Percentiles rank a stretch among this genome's conserved stretches.
These are phyloP conservation scores for Trichoderma brevicompactum DNA, from an alignment of 2,329 filamentous ascomycete species.

Conservation along the genomic window DNA sequence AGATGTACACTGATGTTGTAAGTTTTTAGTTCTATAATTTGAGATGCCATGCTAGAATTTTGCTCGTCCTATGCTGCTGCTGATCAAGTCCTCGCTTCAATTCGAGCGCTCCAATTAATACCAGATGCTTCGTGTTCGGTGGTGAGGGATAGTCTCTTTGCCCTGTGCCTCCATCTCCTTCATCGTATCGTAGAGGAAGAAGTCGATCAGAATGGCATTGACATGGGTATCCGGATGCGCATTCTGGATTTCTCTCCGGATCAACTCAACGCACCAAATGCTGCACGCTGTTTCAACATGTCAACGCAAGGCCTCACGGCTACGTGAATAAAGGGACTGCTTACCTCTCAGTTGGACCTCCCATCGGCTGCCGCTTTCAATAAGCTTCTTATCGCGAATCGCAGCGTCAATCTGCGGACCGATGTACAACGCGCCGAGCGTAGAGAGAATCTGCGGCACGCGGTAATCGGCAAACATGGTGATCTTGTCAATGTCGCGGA, in stretches of 20 bases:
- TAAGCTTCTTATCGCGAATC: slow-evolving; percentile 65
- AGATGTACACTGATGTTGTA: slow-evolving; percentile 1
- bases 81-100: neutral
- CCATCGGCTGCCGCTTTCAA: slow-evolving; percentile 75
- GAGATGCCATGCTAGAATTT: neutral
- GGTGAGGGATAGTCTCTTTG: slow-evolving; percentile 69
- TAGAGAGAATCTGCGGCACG: slow-evolving; percentile 89
- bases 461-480: slow-evolving; percentile 99
- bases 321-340: neutral
- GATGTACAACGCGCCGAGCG: slow-evolving; percentile 80
- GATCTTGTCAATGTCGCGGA: slow-evolving; percentile 89
- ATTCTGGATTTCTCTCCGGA: slow-evolving; percentile 77
- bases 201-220: slow-evolving; percentile 95
- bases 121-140: slow-evolving; percentile 92
- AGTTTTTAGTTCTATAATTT: neutral
- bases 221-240: slow-evolving; percentile 71
- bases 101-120: slow-evolving; percentile 58
- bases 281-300: slow-evolving; percentile 66
- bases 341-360: slow-evolving; percentile 85
- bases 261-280: slow-evolving; percentile 94
- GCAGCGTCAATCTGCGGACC: slow-evolving; percentile 76
- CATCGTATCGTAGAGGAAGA: slow-evolving; percentile 93
- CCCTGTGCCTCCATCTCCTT: slow-evolving; percentile 76
- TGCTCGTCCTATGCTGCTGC: neutral
- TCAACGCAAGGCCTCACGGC: neutral